phyloP scores from a whole-genome alignment of 257 asterid genomes.

The Sherardia arvensis region DNA sequence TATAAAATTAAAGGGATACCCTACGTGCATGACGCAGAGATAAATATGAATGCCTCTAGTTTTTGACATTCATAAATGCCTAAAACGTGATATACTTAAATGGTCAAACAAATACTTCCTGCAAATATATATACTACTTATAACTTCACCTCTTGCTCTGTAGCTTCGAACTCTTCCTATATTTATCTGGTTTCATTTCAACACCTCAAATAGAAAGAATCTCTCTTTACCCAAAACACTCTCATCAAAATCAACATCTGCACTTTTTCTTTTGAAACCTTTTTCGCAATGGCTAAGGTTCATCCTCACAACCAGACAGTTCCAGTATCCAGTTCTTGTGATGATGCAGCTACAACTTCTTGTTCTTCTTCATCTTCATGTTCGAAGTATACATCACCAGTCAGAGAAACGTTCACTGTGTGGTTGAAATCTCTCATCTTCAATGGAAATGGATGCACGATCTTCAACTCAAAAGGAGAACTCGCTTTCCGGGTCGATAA shows the following conservation, averaged over 20 bases:
- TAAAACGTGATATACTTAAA: not conserved
- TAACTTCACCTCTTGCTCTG: not conserved
- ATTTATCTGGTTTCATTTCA: too few relatives aligned
- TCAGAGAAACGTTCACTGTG: slow-evolving; percentile 46
- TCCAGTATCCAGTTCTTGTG: not conserved
- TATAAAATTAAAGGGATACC: not conserved
- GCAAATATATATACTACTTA: not conserved
- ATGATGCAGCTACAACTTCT: too few relatives aligned
- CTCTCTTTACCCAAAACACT: not conserved
- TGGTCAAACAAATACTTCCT: not conserved
- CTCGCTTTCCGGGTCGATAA: slow-evolving; percentile 67
- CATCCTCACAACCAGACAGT: slow-evolving; percentile 40
- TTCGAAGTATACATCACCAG: slow-evolving; percentile 17
- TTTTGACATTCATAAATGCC: not conserved
- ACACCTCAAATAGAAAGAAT: not conserved
- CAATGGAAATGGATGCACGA: slow-evolving; percentile 77
- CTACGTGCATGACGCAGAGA: slow-evolving; percentile 1
- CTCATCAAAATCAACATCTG: not conserved
- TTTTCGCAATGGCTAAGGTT: slow-evolving; percentile 48
- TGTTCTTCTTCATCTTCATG: not conserved
- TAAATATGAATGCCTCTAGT: not conserved
- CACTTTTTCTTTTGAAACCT: not conserved
- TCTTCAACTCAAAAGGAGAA: slow-evolving; percentile 52
- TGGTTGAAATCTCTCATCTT: slow-evolving; percentile 87
- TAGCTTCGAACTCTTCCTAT: not conserved